These are phyloP conservation scores for Backusella parvicylindrica DNA, from an alignment of 192 early-diverging fungal species.

Conservation along the genomic window DNA sequence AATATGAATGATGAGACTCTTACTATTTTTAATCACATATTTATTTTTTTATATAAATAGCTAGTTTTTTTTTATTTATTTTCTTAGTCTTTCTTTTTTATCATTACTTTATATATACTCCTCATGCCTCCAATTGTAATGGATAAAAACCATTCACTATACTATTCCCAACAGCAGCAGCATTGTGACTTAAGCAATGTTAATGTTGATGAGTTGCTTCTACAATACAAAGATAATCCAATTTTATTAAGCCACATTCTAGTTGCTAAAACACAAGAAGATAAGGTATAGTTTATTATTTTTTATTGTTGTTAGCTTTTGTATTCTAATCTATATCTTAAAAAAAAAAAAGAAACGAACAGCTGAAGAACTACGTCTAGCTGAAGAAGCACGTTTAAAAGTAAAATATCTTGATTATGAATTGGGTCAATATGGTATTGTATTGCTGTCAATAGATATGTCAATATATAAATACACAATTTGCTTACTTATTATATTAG, in stretches of 20 bases:
- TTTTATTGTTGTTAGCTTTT: not conserved
- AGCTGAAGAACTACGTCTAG: not conserved
- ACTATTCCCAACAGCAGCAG: not conserved
- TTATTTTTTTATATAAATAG: not conserved
- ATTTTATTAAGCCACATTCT: not conserved
- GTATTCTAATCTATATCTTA: not conserved
- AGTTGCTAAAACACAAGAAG: constrained; percentile 3
- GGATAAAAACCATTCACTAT: not conserved
- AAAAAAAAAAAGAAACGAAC: constrained; percentile 1
- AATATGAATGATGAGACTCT: not conserved
- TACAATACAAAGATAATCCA: not conserved
- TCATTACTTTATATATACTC: not conserved
- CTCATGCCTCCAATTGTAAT: not conserved
- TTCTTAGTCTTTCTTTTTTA: not conserved
- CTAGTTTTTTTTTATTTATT: not conserved
- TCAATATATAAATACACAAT: not conserved
- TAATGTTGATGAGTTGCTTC: not conserved
- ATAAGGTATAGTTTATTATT: not conserved
- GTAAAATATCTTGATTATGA: constrained; percentile 1
- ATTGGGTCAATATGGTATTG: not conserved
- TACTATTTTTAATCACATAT: not conserved
- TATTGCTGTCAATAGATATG: not conserved
- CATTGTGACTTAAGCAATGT: not conserved
- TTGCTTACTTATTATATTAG: not conserved
- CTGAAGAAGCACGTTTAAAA: constrained; percentile 6